A percentile compares a stretch with the other conserved stretches of the same genome.
These are phyloP conservation scores for Myrica gale DNA, from an alignment of 306 rosid species.

Conservation along the genomic window DNA sequence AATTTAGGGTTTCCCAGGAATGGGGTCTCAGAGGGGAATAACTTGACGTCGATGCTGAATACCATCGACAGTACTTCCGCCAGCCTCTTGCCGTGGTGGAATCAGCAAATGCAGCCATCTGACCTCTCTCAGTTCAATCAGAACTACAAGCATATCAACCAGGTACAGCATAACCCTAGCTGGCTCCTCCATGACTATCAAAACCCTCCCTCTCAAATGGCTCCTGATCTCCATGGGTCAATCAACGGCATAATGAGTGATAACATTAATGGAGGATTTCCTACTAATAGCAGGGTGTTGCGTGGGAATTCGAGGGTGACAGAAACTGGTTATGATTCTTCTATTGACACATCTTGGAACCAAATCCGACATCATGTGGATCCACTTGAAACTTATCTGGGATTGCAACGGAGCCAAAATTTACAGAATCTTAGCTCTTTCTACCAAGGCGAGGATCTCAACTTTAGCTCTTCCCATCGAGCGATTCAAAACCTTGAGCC, in stretches of 20 bases:
- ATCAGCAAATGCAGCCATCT: not conserved
- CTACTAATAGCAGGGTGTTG: not conserved
- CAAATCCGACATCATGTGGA: not conserved
- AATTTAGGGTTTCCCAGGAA: not conserved
- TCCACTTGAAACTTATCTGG: not conserved
- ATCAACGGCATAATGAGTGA: not conserved
- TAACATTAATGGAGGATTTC: not conserved
- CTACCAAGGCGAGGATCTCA: not conserved
- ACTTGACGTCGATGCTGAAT: not conserved
- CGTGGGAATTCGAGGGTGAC: not conserved
- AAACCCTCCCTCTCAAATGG: constrained; percentile 5
- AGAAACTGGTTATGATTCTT: not conserved
- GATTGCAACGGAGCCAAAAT: not conserved
- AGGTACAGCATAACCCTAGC: not conserved
- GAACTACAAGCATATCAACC: not conserved
- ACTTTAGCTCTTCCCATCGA: not conserved
- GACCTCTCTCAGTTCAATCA: not conserved
- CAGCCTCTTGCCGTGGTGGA: not conserved
- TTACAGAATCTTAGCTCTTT: not conserved
- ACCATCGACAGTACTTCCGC: too few relatives aligned
- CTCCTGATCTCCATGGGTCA: not conserved
- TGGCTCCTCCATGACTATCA: not conserved
- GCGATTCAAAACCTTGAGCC: not conserved
- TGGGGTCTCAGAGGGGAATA: not conserved
- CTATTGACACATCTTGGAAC: not conserved